Percentiles rank a stretch among this genome's conserved stretches.
Conservation (phyloP, 768 basidiomycete genomes). For the Agrocybe chaxingu region DNA sequence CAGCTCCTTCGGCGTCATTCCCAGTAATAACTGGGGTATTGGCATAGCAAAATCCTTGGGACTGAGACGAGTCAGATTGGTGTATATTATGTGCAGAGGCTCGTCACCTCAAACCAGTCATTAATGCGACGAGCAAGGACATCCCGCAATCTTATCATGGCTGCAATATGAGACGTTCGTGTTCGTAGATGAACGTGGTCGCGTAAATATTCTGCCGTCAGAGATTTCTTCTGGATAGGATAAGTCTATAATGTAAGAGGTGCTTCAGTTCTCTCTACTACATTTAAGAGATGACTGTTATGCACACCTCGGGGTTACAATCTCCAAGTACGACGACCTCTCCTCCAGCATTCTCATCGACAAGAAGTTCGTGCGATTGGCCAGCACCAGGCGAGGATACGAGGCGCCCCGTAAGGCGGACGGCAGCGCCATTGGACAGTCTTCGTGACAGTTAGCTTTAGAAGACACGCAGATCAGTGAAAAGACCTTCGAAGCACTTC, state of each 20-base stretch:
- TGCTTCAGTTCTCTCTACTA: not conserved
- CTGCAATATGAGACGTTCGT: conserved; percentile 66
- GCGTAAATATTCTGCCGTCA: conserved; percentile 76
- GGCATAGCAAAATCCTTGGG: conserved; percentile 71
- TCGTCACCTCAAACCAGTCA: conserved; percentile 65
- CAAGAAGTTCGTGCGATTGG: conserved; percentile 46
- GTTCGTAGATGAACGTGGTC: conserved; percentile 87
- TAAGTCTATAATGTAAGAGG: conserved; percentile 51
- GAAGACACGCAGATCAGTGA: conserved; percentile 18
- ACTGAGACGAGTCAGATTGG: conserved; percentile 34
- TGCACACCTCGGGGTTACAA: conserved; percentile 43
- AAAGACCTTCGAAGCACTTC: conserved; percentile 16
- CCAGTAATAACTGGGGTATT: conserved; percentile 89
- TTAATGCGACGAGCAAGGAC: conserved; percentile 52
- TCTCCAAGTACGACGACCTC: conserved; percentile 39
- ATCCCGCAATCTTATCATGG: conserved; percentile 75
- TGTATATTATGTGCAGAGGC: not conserved
- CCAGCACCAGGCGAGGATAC: conserved; percentile 41
- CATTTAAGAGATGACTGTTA: not conserved
- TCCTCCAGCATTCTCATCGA: conserved; percentile 29
- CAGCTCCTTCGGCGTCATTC: conserved; percentile 95
- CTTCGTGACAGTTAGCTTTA: conserved; percentile 22
- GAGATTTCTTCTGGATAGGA: conserved; percentile 88
- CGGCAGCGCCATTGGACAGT: conserved; percentile 39
- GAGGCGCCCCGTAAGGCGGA: conserved; percentile 41